phyloP scores from a whole-genome alignment of 2,329 filamentous ascomycete genomes.

The Monosporascus sp. region DNA sequence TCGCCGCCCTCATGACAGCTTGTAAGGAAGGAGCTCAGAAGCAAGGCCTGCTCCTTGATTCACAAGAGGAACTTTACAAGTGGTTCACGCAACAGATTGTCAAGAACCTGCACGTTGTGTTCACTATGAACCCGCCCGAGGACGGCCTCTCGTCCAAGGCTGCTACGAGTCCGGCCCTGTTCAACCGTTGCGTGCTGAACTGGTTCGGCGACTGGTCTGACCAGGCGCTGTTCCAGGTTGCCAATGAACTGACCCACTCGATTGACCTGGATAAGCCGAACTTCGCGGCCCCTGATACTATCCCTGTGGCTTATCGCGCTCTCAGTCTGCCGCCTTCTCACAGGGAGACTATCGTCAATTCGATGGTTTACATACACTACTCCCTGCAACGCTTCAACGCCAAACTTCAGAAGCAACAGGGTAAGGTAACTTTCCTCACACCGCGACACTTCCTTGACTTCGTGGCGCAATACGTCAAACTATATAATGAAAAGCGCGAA shows the following conservation, averaged over 20 bases:
- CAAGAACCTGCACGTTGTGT: slow-evolving; percentile 97
- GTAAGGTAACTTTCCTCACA: slow-evolving; percentile 86
- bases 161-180: slow-evolving; percentile 92
- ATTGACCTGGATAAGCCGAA: slow-evolving; percentile 87
- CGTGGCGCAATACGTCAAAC: slow-evolving; percentile 91
- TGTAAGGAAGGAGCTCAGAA: slow-evolving; percentile 98
- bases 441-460: slow-evolving; percentile 97
- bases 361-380: slow-evolving; percentile 98
- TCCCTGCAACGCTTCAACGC: slow-evolving; percentile 86
- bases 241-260: slow-evolving; percentile 90
- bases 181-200: slow-evolving; percentile 99
- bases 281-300: slow-evolving; percentile 81
- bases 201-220: slow-evolving; percentile 99
- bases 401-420: slow-evolving; percentile 85
- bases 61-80: slow-evolving; percentile 98
- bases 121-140: slow-evolving; percentile 99
- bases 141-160: slow-evolving; percentile 93
- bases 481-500: slow-evolving; percentile 97
- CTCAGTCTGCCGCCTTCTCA: slow-evolving; percentile 82
- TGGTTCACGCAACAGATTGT: slow-evolving; percentile 99
- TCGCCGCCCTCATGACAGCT: slow-evolving; percentile 96
- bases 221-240: slow-evolving; percentile 96
- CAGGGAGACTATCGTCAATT: slow-evolving; percentile 88
- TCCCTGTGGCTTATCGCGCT: slow-evolving; percentile 87
- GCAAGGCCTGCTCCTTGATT: slow-evolving; percentile 91